phyloP scores from a whole-genome alignment of 805 yeast genomes.

The Clavispora fructus region DNA sequence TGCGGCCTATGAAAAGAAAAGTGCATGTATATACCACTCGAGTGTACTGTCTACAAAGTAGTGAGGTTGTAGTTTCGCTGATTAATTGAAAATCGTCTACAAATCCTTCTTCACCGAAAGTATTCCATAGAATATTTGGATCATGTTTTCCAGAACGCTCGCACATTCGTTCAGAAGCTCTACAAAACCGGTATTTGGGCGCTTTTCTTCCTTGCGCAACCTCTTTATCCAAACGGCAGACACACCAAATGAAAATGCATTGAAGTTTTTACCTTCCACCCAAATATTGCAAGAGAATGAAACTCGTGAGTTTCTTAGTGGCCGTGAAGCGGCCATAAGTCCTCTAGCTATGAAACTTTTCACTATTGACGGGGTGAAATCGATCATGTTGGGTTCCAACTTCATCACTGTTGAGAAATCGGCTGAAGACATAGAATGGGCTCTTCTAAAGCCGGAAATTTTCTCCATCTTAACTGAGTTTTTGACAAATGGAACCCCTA shows the following conservation, averaged over 20 bases:
- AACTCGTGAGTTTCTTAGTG: conserved; percentile 68
- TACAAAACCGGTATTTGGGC: background rate
- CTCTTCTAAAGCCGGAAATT: conserved; percentile 60
- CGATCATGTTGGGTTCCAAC: conserved; percentile 77
- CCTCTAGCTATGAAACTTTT: conserved; percentile 76
- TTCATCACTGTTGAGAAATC: conserved; percentile 77
- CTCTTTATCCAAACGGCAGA: conserved; percentile 76
- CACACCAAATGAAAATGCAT: conserved; percentile 83
- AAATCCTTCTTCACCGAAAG: background rate
- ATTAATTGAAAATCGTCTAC: background rate
- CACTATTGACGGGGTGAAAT: conserved; percentile 67
- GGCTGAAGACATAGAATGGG: conserved; percentile 48
- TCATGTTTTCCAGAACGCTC: background rate
- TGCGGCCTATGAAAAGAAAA: background rate
- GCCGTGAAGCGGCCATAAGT: conserved; percentile 69
- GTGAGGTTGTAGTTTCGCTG: background rate
- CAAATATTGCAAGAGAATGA: conserved; percentile 51
- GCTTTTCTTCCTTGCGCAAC: background rate
- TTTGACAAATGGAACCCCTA: conserved; percentile 51
- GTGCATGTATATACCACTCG: background rate
- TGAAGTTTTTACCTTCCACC: conserved; percentile 76
- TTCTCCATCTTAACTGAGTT: conserved; percentile 54
- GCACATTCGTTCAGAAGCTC: background rate
- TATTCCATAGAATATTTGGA: background rate
- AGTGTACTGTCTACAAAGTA: background rate